Percentiles rank a stretch among this genome's conserved stretches.
Conservation (phyloP, 202 grass and related monocot species). For the Setaria viridis region DNA sequence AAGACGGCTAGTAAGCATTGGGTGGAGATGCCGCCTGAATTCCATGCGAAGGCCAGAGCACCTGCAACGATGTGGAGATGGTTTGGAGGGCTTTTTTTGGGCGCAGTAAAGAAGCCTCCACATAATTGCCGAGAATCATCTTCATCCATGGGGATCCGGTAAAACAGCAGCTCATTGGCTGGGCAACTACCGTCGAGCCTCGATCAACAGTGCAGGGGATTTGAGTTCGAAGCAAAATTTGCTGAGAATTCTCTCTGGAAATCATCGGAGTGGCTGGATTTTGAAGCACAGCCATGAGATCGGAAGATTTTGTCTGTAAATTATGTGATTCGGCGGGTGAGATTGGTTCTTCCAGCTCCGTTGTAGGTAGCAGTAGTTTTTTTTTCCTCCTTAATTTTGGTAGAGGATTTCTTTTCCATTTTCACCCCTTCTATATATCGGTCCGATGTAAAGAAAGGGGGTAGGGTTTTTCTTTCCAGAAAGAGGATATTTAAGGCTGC, state of each 20-base stretch:
- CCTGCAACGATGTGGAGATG: constrained; percentile 46
- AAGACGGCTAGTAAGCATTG: constrained; percentile 52
- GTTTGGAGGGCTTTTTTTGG: constrained; percentile 25
- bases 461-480: constrained; percentile 62
- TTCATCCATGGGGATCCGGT: constrained; percentile 25
- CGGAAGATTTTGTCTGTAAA: constrained; percentile 49
- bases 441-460: constrained; percentile 62
- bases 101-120: constrained; percentile 14
- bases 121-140: constrained; percentile 27
- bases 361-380: constrained; percentile 7
- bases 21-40: constrained; percentile 18
- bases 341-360: constrained; percentile 52
- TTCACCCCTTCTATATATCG: constrained; percentile 34
- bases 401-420: constrained; percentile 32
- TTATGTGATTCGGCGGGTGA: constrained; percentile 61
- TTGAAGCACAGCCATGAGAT: constrained; percentile 66
- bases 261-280: constrained; percentile 69
- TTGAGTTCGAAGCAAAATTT: constrained; percentile 23
- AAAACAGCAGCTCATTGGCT: constrained; percentile 11
- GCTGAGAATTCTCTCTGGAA: constrained; percentile 11
- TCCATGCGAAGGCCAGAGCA: constrained; percentile 15
- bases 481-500: constrained; percentile 72
- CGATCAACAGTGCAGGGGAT: background rate
- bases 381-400: constrained; percentile 37
- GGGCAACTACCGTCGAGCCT: background rate